Percentiles rank a stretch among this genome's conserved stretches.
Conservation (phyloP, 225 moss, liverwort and hornwort genomes). For the Asterella californica region DNA sequence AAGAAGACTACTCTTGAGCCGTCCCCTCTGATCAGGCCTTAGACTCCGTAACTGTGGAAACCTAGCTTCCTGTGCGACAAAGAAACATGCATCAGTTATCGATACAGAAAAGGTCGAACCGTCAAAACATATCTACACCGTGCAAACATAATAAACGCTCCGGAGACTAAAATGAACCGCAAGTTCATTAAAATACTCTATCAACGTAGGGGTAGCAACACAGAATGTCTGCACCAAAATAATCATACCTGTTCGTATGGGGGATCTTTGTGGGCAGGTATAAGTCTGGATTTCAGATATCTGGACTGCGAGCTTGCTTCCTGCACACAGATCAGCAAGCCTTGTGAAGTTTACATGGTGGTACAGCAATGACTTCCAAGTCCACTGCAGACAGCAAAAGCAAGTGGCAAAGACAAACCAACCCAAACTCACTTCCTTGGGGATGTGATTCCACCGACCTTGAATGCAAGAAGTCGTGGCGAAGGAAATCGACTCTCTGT, state of each 20-base stretch:
- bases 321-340: slow-evolving; percentile 34
- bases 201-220: not conserved
- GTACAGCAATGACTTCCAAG: not conserved
- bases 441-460: slow-evolving; percentile 46
- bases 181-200: not conserved
- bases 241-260: slow-evolving; percentile 74
- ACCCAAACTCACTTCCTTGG: too few relatives aligned
- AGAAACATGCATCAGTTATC: not conserved
- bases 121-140: not conserved
- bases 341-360: not conserved
- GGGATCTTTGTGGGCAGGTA: slow-evolving; percentile 95
- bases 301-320: slow-evolving; percentile 94
- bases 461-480: slow-evolving; percentile 84
- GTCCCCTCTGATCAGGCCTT: slow-evolving; percentile 65
- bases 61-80: slow-evolving; percentile 65
- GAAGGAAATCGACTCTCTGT: slow-evolving; percentile 97
- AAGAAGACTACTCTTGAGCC: slow-evolving; percentile 73
- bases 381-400: not conserved
- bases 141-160: not conserved
- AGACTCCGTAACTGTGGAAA: slow-evolving; percentile 83
- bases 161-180: not conserved
- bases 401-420: not conserved
- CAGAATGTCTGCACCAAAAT: not conserved
- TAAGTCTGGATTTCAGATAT: slow-evolving; percentile 88
- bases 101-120: not conserved